Percentiles rank a stretch among this genome's conserved stretches.
Conservation (phyloP, 2,329 filamentous ascomycete genomes). For the Hymenoscyphus fructigenus region DNA sequence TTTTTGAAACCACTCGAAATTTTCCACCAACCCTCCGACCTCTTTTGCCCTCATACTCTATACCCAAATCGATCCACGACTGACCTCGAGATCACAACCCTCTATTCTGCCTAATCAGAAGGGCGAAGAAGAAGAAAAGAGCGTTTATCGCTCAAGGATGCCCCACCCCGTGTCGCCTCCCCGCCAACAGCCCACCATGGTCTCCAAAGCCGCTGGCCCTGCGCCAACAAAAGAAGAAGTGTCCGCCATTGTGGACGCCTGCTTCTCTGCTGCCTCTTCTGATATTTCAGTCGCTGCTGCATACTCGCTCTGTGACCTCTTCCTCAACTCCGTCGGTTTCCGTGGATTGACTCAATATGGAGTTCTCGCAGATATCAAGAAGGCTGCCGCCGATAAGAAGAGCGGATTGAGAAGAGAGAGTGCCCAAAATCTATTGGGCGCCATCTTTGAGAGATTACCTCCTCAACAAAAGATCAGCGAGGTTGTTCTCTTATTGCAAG, state of each 20-base stretch:
- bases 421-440: conserved; percentile 91
- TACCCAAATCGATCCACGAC: conserved; percentile 7
- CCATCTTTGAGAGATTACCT: conserved; percentile 88
- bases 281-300: conserved; percentile 60
- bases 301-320: conserved; percentile 62
- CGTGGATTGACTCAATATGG: conserved; percentile 62
- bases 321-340: conserved; percentile 64
- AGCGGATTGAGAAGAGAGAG: conserved; percentile 81
- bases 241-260: conserved; percentile 59
- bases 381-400: conserved; percentile 93
- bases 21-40: conserved; percentile 8
- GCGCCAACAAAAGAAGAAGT: conserved; percentile 65
- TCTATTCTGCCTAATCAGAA: conserved; percentile 17
- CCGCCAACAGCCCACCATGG: conserved; percentile 40
- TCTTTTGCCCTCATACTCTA: conserved; percentile 19
- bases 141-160: conserved; percentile 41
- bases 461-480: conserved; percentile 75
- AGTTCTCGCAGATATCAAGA: conserved; percentile 62
- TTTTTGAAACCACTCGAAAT: conserved; percentile 23
- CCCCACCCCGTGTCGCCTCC: conserved; percentile 46
- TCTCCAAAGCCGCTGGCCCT: conserved; percentile 44
- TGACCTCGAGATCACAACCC: conserved; percentile 11
- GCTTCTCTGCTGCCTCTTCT: conserved; percentile 60
- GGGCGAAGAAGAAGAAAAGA: conserved; percentile 11
- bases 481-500: conserved; percentile 77